Base-by-base conservation (phyloP, 2,329 filamentous ascomycete species). In the Aspergillus arachidicola region DNA sequence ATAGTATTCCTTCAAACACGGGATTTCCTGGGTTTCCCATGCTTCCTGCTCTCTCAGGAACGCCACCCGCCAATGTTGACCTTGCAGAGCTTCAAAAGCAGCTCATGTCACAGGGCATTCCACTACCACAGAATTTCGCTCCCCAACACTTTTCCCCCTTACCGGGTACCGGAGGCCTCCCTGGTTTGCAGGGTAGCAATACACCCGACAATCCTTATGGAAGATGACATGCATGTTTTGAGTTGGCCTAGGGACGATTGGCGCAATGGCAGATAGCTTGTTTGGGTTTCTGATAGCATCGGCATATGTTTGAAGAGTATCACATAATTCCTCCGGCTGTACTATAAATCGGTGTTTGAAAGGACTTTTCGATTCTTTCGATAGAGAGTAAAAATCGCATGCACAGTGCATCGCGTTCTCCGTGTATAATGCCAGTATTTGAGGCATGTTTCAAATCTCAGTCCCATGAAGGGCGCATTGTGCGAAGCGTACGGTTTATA, bases 201-300 rank as follows among this genome's bases (percentile, higher is more conserved):
- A 75, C 67, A 57, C 69, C 79, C 6, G 80, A 76, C 26, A 75
- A 75, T 53, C 75, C 71, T 28, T 75, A 73, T 64, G 61, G 69
- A 65, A 56, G 71, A 66, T 67, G 61, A 72, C 92, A 16, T 50
- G 21, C 43, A 55, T 14, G 91, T 28, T 53, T 79, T 96, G 30
- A 48, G 32, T 61, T 43, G n/a, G 46, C 41, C 10, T 43, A 23
- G 46, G 32, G 51, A 34, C 16, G n/a, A 51, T 23, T 32, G 66
- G 63, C 63, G 61, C 21, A 79, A 77, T 68, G 73, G 80, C 30
- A 73, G 78, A 59, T 60, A 56, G 19, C 36, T 38, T 55, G 30
- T 30, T 59, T 36, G 59, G 21, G 23, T 46, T 53, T 57, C 50
- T 32, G 48, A 34, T 62, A 59, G 62, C 57, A 59, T 64, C 34